phyloP scores from a whole-genome alignment of 2,329 filamentous ascomycete species.

The Trichoderma oligosporum region DNA sequence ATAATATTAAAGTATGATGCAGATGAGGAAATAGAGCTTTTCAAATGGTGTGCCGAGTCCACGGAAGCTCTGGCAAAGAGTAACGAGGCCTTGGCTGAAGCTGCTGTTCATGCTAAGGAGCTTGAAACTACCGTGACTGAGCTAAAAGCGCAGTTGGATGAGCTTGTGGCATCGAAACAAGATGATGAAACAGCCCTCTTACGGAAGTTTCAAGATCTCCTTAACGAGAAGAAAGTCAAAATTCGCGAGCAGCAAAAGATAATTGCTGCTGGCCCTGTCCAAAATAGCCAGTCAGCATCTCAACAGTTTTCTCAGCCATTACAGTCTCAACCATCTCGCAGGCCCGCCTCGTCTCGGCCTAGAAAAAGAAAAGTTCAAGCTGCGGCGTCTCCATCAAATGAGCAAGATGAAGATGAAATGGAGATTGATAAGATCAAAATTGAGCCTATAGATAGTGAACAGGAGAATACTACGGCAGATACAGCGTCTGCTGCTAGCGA shows the following conservation, averaged over 20 bases:
- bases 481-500: constrained; percentile 43
- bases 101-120: constrained; percentile 40
- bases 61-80: constrained; percentile 46
- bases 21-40: constrained; percentile 59
- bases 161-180: constrained; percentile 62
- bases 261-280: constrained; percentile 41
- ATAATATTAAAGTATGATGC: constrained; percentile 55
- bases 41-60: constrained; percentile 66
- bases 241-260: constrained; percentile 69
- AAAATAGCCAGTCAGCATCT: constrained; percentile 22
- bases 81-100: constrained; percentile 40
- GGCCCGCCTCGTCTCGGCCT: constrained; percentile 38
- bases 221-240: constrained; percentile 78
- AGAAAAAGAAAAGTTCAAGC: constrained; percentile 49
- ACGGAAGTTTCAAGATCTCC: constrained; percentile 64
- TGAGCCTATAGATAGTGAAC: constrained; percentile 40
- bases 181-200: constrained; percentile 64
- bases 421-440: constrained; percentile 42
- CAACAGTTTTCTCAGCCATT: constrained; percentile 28
- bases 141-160: constrained; percentile 60
- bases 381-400: constrained; percentile 33
- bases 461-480: constrained; percentile 35
- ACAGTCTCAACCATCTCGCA: constrained; percentile 27
- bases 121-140: constrained; percentile 55
- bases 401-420: constrained; percentile 47